Evolutionary conservation across 129 eudicot genomes (phyloP).

Genomic region (Cynara cardunculus): DNA sequence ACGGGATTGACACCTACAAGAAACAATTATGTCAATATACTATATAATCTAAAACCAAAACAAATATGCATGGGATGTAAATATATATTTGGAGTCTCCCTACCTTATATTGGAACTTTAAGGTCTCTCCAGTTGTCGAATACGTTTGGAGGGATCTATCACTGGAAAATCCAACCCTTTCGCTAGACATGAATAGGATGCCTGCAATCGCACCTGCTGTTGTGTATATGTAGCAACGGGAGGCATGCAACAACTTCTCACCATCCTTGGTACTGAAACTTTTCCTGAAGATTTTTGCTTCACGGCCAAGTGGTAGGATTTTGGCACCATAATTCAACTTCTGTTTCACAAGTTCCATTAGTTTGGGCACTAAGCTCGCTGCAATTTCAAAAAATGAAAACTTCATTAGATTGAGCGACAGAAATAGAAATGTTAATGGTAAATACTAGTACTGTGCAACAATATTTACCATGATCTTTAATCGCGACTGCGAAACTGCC

Average conservation of each 20-base stretch:
- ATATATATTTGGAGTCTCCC: background rate
- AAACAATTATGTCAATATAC: background rate
- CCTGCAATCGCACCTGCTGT: slow-evolving; percentile 31
- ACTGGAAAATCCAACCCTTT: slow-evolving; percentile 21
- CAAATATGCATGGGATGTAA: no score
- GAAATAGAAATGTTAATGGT: no score
- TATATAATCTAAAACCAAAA: background rate
- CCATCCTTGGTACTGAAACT: slow-evolving; percentile 23
- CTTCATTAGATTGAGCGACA: background rate
- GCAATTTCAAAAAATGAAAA: background rate
- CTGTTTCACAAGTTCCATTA: slow-evolving; percentile 14
- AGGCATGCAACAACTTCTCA: slow-evolving; percentile 29
- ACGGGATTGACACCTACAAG: slow-evolving; percentile 26
- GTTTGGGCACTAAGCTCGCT: slow-evolving; percentile 19
- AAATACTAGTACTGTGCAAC: no score
- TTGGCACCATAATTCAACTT: slow-evolving; percentile 28
- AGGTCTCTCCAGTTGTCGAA: slow-evolving; percentile 17
- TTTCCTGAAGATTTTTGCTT: slow-evolving; percentile 16
- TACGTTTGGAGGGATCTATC: slow-evolving; percentile 15
- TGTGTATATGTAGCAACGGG: slow-evolving; percentile 19
- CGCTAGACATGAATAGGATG: slow-evolving; percentile 13
- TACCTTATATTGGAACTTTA: slow-evolving; percentile 24
- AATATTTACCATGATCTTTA: slow-evolving; percentile 12
- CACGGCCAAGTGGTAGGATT: slow-evolving; percentile 16
- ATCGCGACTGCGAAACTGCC: slow-evolving; percentile 1